phyloP scores from a whole-genome alignment of 108 stramenopile genomes.

The Nannochloropsis oceanica region DNA sequence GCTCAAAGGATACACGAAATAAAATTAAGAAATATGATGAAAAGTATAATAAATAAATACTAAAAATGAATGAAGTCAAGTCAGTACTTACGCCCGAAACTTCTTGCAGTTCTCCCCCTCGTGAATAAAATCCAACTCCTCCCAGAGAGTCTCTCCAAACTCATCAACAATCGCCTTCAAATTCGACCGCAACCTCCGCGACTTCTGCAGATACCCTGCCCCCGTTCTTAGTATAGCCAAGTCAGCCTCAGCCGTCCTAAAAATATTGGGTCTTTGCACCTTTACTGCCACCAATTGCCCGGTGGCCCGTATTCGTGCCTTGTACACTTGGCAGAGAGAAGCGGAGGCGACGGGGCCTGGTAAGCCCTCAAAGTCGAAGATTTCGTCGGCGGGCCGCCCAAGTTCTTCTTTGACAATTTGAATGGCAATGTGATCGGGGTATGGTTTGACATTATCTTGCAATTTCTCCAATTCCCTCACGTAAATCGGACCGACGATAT shows the following conservation, averaged over 20 bases:
- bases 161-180: slow-evolving; percentile 67
- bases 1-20: too few species aligned
- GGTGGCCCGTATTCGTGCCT: slow-evolving; percentile 63
- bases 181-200: slow-evolving; percentile 50
- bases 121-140: slow-evolving; percentile 47
- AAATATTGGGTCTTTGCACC: slow-evolving; percentile 69
- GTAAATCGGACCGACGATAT: slow-evolving; percentile 65
- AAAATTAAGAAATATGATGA: too few species aligned
- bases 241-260: slow-evolving; percentile 61
- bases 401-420: slow-evolving; percentile 73
- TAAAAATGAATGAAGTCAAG: too few species aligned
- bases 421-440: slow-evolving; percentile 50
- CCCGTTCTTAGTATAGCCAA: slow-evolving; percentile 50
- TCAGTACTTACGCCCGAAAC: slow-evolving; percentile 41
- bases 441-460: slow-evolving; percentile 78
- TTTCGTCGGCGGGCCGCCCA: slow-evolving; percentile 43
- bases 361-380: slow-evolving; percentile 47
- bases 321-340: slow-evolving; percentile 48
- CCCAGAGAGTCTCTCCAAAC: slow-evolving; percentile 75
- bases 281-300: slow-evolving; percentile 69
- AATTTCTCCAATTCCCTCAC: slow-evolving; percentile 55
- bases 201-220: slow-evolving; percentile 25
- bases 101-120: slow-evolving; percentile 53
- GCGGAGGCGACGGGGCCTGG: slow-evolving; percentile 22
- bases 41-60: too few species aligned